These are phyloP conservation scores for Kurtzmaniella fragi DNA, from an alignment of 805 yeast genomes.

Conservation along the genomic window DNA sequence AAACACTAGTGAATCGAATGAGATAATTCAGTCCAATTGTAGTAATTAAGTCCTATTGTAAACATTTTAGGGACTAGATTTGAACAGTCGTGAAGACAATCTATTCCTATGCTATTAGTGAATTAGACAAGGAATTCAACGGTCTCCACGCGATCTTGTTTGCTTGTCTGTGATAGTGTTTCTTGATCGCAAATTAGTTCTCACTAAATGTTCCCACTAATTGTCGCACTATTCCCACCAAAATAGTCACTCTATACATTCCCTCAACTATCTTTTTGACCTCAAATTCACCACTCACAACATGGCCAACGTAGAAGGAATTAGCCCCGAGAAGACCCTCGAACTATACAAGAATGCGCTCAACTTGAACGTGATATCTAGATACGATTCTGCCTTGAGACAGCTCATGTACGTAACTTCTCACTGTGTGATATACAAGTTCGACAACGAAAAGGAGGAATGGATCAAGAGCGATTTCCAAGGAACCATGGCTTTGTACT, in stretches of 20 bases:
- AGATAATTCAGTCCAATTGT: too few relatives aligned
- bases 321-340: constrained; percentile 41
- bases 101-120: too few relatives aligned
- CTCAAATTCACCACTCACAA: constrained; percentile 14
- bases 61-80: too few relatives aligned
- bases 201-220: too few relatives aligned
- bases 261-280: constrained; percentile 18
- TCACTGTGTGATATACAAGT: constrained; percentile 67
- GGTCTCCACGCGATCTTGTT: too few relatives aligned
- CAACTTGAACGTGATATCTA: constrained; percentile 69
- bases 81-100: too few relatives aligned
- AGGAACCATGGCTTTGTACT: constrained; percentile 65
- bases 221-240: too few relatives aligned
- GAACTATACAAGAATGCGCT: constrained; percentile 64
- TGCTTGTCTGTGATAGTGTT: too few relatives aligned
- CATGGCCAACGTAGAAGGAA: constrained; percentile 27
- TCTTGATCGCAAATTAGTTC: too few relatives aligned
- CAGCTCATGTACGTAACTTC: constrained; percentile 65
- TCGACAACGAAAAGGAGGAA: constrained; percentile 49
- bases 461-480: constrained; percentile 70
- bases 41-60: too few relatives aligned
- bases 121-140: too few relatives aligned
- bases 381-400: constrained; percentile 69
- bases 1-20: too few relatives aligned
- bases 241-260: constrained; percentile 12